These are phyloP conservation scores for Mycosphaerella arachidis DNA, from an alignment of 2,329 filamentous ascomycete species.

Conservation along the genomic window DNA sequence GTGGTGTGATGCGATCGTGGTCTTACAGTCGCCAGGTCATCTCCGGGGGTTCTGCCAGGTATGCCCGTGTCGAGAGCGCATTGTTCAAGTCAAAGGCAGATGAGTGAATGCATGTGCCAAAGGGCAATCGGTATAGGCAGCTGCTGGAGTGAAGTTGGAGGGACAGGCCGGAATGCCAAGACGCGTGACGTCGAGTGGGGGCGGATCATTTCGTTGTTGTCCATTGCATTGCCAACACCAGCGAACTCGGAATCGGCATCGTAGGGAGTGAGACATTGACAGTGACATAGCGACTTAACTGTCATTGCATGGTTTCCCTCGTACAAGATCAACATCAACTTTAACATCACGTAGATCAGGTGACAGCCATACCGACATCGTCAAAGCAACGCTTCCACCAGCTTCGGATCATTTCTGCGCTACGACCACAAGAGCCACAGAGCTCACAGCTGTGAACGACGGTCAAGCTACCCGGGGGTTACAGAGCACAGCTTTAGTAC, in stretches of 20 bases:
- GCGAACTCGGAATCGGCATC: background rate
- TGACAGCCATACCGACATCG: background rate
- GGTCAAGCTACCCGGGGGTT: too few relatives aligned
- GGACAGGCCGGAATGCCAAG: background rate
- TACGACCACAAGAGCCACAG: background rate
- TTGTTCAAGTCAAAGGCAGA: background rate
- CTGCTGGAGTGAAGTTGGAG: background rate
- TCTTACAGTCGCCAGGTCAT: constrained; percentile 2
- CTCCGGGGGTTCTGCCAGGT: background rate
- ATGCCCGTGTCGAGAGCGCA: background rate
- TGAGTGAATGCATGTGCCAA: constrained; percentile 2
- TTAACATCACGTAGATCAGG: background rate
- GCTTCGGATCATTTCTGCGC: constrained; percentile 15
- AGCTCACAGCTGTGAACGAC: background rate
- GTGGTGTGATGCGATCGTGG: background rate
- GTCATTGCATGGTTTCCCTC: background rate
- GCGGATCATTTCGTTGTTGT: background rate
- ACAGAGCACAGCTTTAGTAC: too few relatives aligned
- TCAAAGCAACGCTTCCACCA: constrained; percentile 3
- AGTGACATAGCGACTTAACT: background rate
- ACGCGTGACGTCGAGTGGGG: background rate
- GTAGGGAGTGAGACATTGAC: background rate
- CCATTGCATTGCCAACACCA: background rate
- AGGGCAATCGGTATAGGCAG: background rate
- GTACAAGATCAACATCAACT: background rate